Conservation (phyloP, 371 early-diverging fungal genomes). For the Rhizopus microsporus region DNA sequence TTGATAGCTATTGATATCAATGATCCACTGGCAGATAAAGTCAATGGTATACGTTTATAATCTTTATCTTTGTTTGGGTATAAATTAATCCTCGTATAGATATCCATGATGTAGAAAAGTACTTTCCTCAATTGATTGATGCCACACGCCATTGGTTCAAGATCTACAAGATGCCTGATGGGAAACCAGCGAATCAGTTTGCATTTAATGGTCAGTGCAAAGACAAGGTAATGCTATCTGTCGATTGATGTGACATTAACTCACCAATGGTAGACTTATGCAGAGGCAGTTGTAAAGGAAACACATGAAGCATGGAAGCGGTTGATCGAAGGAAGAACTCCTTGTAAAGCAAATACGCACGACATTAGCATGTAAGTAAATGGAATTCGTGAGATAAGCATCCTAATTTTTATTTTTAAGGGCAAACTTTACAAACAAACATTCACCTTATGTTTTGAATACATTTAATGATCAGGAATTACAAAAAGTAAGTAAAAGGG, state of each 20-base stretch:
- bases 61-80: background rate
- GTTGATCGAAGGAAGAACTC: slow-evolving; percentile 46
- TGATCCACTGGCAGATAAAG: slow-evolving; percentile 90
- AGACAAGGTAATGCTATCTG: slow-evolving; percentile 55
- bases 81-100: slow-evolving; percentile 42
- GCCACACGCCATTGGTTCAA: slow-evolving; percentile 99
- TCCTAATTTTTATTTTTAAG: slow-evolving; percentile 16
- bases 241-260: background rate
- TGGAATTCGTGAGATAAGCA: background rate
- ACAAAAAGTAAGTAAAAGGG: slow-evolving; percentile 14
- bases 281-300: slow-evolving; percentile 52
- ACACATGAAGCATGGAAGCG: slow-evolving; percentile 62
- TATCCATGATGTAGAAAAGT: slow-evolving; percentile 96
- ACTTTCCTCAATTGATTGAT: slow-evolving; percentile 95
- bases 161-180: slow-evolving; percentile 99
- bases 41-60: slow-evolving; percentile 68
- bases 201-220: slow-evolving; percentile 94
- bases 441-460: slow-evolving; percentile 34
- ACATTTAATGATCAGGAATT: slow-evolving; percentile 15
- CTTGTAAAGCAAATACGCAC: slow-evolving; percentile 43
- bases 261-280: slow-evolving; percentile 38
- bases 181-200: slow-evolving; percentile 98
- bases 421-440: slow-evolving; percentile 30
- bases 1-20: slow-evolving; percentile 95
- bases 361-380: slow-evolving; percentile 29